Evolutionary conservation across 2,329 filamentous ascomycete species (phyloP), one percentile per base, ranked within the genome.

Genomic region (Aspergillus neoniger): DNA sequence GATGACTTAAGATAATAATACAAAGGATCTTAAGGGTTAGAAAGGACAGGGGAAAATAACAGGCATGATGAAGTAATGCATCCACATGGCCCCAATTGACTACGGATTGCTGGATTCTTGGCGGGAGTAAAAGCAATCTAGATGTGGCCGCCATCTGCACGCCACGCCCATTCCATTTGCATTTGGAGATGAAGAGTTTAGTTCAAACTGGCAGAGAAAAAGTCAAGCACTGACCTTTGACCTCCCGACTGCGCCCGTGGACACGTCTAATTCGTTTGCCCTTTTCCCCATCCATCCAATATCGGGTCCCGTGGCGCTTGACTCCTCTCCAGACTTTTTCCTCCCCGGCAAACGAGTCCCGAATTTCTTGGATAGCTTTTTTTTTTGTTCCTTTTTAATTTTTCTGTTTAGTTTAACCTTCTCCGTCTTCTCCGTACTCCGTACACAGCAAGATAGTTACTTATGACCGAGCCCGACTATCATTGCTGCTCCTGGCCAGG

Each of bases 211-310:
- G 19, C 55, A 36, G 52, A 36, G 32, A 15, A 15, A 32, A 36
- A 15, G 12, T 36, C 12, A 51, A 55, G 58, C 61, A 61, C 59
- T 58, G 59, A 63, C 61, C 67, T 63, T 60, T 43, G 58, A 57
- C 63, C 28, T 60, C 56, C 58, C 67, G 68, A 71, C 62, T 65
- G 64, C 66, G 70, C 68, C 67, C 63, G 67, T 64, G 68, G 71
- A 73, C 70, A 69, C 64, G 70, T 73, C 70, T 60, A 62, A 68
- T 70, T 59, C 59, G 57, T 57, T 58, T 58, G 10, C 15, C n/a
- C 21, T n/a, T 38, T 15, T 39, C 52, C 53, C 39, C 23, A 28
- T 32, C 52, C 52, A 41, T 17, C 41, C 30, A 28, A 43, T 55
- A 48, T 39, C 47, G 8, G 32, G 17, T 60, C 53, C 50, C 50